Evolutionary conservation across 2,329 filamentous ascomycete genomes (phyloP).

Genomic region (Trichoderma polysporum): DNA sequence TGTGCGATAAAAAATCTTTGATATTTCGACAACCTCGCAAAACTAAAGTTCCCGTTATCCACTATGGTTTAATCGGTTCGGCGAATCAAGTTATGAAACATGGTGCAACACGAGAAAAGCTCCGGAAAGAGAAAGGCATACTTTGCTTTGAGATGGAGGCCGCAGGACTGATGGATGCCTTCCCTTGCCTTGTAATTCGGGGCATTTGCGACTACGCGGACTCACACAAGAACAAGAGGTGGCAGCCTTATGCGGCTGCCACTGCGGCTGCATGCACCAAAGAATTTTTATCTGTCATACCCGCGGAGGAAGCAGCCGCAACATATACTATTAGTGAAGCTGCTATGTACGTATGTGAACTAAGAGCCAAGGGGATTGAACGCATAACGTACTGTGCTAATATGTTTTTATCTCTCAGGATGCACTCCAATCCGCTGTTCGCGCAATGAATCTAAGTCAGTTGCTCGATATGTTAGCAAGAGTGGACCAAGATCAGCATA

Average conservation of each 20-base stretch:
- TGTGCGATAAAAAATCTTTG: not conserved
- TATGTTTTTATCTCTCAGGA: not conserved
- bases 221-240: slow-evolving; percentile 3
- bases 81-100: slow-evolving; percentile 9
- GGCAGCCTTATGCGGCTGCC: not conserved
- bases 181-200: slow-evolving; percentile 1
- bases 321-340: rapidly evolving
- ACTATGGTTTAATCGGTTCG: slow-evolving; percentile 6
- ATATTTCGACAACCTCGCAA: not conserved
- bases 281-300: not conserved
- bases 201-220: slow-evolving; percentile 15
- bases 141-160: slow-evolving; percentile 16
- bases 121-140: not conserved
- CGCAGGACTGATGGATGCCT: slow-evolving; percentile 6
- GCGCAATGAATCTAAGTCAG: not conserved
- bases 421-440: not conserved
- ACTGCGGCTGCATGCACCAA: not conserved
- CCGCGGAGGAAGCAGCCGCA: not conserved
- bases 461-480: not conserved
- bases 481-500: not conserved
- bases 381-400: not conserved
- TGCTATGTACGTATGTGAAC: not conserved
- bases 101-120: not conserved
- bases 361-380: rapidly evolving
- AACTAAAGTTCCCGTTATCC: not conserved